These are phyloP conservation scores for Chenopodium quinoa DNA, from an alignment of 148 eudicot genomes.

Conservation along the genomic window DNA sequence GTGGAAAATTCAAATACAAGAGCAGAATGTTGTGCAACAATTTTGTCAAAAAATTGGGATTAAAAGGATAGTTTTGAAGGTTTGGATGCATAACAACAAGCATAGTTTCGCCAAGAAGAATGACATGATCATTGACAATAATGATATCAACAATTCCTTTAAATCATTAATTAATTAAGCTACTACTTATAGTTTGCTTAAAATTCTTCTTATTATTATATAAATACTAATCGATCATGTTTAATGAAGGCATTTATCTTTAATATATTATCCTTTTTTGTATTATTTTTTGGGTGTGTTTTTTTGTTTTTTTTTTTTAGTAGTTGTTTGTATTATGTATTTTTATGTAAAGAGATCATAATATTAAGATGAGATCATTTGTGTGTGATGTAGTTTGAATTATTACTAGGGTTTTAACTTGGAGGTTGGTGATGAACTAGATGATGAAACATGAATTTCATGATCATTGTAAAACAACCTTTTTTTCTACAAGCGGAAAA, in stretches of 20 bases:
- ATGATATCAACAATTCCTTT: not conserved
- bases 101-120: constrained; percentile 70
- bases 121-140: not conserved
- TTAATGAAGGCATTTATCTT: not conserved
- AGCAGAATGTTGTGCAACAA: constrained; percentile 49
- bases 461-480: no score
- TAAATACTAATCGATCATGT: not conserved
- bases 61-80: constrained; percentile 75
- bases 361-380: no score
- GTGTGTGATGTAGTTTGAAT: no score
- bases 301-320: no score
- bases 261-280: not conserved
- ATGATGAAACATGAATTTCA: no score
- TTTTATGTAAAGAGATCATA: no score
- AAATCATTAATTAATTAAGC: not conserved
- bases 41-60: constrained; percentile 67
- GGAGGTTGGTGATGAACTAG: no score
- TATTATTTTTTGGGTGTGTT: not conserved
- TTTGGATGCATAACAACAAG: constrained; percentile 98
- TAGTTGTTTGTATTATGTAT: no score
- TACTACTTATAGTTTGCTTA: not conserved
- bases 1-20: constrained; percentile 73
- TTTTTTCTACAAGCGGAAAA: no score
- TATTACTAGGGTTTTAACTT: no score
- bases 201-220: not conserved